Percentiles rank a stretch among this genome's conserved stretches.
Conservation (phyloP, 768 basidiomycete species). For the Sporobolomyces phaffii region DNA sequence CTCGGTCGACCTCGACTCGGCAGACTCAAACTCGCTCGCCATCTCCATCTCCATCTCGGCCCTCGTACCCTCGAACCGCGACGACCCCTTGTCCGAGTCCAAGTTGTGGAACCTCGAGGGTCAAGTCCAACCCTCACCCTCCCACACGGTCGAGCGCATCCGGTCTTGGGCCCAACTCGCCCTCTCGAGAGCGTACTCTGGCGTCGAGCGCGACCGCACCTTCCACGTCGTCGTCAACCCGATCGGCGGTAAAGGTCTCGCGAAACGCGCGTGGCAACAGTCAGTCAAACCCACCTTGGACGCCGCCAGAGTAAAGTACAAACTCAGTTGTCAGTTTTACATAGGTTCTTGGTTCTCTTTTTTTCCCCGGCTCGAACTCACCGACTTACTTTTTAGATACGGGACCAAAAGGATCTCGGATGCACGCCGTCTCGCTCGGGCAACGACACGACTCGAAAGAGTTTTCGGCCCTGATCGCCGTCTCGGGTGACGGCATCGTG, state of each 20-base stretch:
- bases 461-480: conserved; percentile 65
- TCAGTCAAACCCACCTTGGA: conserved; percentile 66
- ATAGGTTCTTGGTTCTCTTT: neutral
- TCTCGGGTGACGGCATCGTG: conserved; percentile 78
- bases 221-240: conserved; percentile 75
- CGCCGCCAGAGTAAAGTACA: conserved; percentile 60
- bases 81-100: neutral
- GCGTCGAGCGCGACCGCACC: conserved; percentile 45
- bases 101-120: too few relatives aligned
- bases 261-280: conserved; percentile 53
- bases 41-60: neutral
- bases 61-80: conserved; percentile 4
- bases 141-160: too few relatives aligned
- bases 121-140: neutral
- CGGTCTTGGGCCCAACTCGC: neutral
- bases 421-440: conserved; percentile 64
- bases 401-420: conserved; percentile 59
- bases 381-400: neutral
- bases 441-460: conserved; percentile 54
- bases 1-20: neutral
- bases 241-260: conserved; percentile 73
- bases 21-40: neutral
- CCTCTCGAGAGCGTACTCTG: conserved; percentile 1
- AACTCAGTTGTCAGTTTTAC: conserved; percentile 63
- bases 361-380: neutral